A percentile compares a stretch with the other conserved stretches of the same genome.
These are phyloP conservation scores for Pueraria montana DNA, from an alignment of 306 rosid genomes.

Conservation along the genomic window DNA sequence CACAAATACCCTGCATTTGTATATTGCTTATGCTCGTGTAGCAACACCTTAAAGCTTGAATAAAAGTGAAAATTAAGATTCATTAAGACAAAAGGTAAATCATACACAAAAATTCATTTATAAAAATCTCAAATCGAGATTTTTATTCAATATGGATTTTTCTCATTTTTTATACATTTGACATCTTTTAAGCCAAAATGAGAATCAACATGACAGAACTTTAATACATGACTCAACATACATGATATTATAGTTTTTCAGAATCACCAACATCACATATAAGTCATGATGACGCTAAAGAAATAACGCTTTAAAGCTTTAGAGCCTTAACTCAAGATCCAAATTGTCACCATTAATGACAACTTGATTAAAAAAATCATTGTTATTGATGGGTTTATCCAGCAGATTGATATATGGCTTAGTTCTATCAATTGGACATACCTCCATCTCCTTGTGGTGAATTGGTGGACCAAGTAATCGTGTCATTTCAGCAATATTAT, in stretches of 20 bases:
- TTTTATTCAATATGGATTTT: neutral
- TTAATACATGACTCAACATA: neutral
- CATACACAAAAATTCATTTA: neutral
- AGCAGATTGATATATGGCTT: conserved; percentile 53
- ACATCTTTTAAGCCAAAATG: neutral
- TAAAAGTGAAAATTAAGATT: neutral
- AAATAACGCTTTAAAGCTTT: neutral
- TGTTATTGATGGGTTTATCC: conserved; percentile 52
- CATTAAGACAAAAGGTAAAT: neutral
- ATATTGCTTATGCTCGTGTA: neutral
- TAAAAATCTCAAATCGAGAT: neutral
- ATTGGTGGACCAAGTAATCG: neutral
- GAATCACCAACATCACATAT: neutral
- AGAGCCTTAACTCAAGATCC: conserved; percentile 59
- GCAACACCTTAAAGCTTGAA: neutral
- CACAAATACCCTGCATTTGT: neutral
- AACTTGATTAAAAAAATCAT: neutral
- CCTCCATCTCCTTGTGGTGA: neutral
- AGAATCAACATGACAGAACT: neutral
- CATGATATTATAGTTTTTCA: neutral
- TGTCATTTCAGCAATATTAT: neutral
- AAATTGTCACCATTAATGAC: conserved; percentile 29
- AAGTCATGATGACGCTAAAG: neutral
- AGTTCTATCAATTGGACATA: conserved; percentile 41
- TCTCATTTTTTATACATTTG: neutral